phyloP scores from a whole-genome alignment of 495 filamentous ascomycete species.

The Lepraria neglecta region DNA sequence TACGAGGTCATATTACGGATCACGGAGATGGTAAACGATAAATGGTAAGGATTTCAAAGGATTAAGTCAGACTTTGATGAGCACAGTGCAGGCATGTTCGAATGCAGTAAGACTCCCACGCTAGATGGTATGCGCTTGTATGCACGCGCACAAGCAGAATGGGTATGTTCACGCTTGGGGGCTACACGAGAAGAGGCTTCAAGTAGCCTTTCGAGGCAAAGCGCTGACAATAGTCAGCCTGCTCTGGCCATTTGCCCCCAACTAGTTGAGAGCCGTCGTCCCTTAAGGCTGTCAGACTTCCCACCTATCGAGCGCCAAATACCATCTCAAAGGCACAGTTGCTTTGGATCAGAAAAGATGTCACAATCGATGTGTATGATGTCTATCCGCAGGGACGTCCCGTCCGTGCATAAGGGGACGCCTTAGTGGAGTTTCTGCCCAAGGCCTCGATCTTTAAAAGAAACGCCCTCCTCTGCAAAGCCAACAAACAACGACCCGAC shows the following conservation, averaged over 20 bases:
- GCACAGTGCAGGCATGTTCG: not conserved
- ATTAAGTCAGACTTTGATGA: not conserved
- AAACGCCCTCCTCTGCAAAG: not conserved
- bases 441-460: slow-evolving; percentile 8
- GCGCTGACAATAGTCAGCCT: slow-evolving; percentile 16
- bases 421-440: slow-evolving; percentile 7
- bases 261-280: not conserved
- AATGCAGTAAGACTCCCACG: slow-evolving; percentile 10
- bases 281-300: slow-evolving; percentile 4
- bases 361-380: not conserved
- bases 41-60: slow-evolving; percentile 10
- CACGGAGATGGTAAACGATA: slow-evolving; percentile 5
- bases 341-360: slow-evolving; percentile 5
- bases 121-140: slow-evolving; percentile 19
- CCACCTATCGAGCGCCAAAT: slow-evolving; percentile 9
- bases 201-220: not conserved
- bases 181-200: not conserved
- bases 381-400: slow-evolving; percentile 4
- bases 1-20: not conserved
- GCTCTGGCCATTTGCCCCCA: slow-evolving; percentile 1
- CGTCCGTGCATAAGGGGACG: slow-evolving; percentile 13
- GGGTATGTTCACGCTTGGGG: slow-evolving; percentile 1
- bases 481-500: not conserved
- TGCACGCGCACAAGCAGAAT: slow-evolving; percentile 14
- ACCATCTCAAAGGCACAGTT: slow-evolving; percentile 8